Percentiles rank a stretch among this genome's conserved stretches.
Conservation (phyloP, 2,329 filamentous ascomycete genomes). For the Ophiostoma triangulosporum region DNA sequence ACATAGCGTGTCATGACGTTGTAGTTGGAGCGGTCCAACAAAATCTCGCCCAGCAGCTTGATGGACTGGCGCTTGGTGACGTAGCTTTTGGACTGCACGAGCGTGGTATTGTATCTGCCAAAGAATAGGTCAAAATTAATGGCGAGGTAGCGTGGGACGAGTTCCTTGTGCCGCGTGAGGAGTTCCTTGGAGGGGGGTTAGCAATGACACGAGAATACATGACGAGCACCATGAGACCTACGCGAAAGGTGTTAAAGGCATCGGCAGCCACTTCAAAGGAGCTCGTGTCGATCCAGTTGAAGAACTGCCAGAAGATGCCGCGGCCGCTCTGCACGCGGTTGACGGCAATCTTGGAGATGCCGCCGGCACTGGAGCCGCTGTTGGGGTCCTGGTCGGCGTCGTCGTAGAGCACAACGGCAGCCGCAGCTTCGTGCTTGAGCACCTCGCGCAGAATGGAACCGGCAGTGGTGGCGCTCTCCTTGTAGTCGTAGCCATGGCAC, state of each 20-base stretch:
- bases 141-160: conserved; percentile 76
- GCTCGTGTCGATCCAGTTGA: conserved; percentile 92
- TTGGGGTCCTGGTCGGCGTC: conserved; percentile 50
- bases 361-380: conserved; percentile 54
- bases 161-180: conserved; percentile 81
- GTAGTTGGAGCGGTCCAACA: conserved; percentile 92
- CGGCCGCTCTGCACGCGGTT: conserved; percentile 62
- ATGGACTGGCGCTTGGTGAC: conserved; percentile 97
- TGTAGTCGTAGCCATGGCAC: conserved; percentile 78
- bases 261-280: conserved; percentile 95
- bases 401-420: conserved; percentile 85
- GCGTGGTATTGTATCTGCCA: conserved; percentile 69
- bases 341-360: conserved; percentile 64
- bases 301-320: conserved; percentile 93
- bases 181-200: conserved; percentile 50
- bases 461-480: conserved; percentile 83
- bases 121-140: conserved; percentile 94
- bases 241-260: conserved; percentile 92
- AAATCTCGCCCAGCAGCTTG: conserved; percentile 87
- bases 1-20: conserved; percentile 97
- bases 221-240: conserved; percentile 28
- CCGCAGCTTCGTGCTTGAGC: conserved; percentile 76
- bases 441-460: conserved; percentile 83
- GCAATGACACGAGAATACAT: conserved; percentile 1
- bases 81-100: conserved; percentile 88